Percentiles rank a stretch among this genome's conserved stretches.
phyloP scores from a whole-genome alignment of 2,329 filamentous ascomycete species.

The Magnaporthiopsis rhizophila region DNA sequence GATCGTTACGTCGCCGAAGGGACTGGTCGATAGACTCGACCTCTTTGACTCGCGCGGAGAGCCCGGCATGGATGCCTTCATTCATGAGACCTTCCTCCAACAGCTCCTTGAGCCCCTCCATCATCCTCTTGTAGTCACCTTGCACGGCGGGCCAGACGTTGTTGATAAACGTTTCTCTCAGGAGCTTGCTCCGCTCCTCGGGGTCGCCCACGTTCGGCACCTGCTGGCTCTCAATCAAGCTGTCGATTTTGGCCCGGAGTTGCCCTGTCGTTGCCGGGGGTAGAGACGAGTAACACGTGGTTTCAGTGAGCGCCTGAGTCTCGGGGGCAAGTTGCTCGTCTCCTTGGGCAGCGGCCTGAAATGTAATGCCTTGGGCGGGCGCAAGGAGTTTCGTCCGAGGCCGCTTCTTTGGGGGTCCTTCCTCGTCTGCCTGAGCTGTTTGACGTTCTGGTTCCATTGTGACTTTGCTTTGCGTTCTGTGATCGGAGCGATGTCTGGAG shows the following conservation, averaged over 20 bases:
- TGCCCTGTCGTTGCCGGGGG: not conserved
- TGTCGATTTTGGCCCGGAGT: constrained; percentile 1
- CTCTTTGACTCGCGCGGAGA: constrained; percentile 5
- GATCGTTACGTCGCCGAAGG: constrained; percentile 7
- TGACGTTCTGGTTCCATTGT: not conserved
- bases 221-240: not conserved
- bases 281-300: not conserved
- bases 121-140: constrained; percentile 8
- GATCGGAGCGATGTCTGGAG: not conserved
- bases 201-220: not conserved
- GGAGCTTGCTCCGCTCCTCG: constrained; percentile 3
- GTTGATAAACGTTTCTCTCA: constrained; percentile 2
- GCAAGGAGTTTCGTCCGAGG: not conserved
- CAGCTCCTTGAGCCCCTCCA: constrained; percentile 3
- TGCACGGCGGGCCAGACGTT: constrained; percentile 5
- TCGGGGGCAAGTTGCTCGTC: not conserved
- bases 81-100: constrained; percentile 2
- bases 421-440: not conserved
- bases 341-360: not conserved
- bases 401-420: not conserved
- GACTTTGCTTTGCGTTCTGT: not conserved
- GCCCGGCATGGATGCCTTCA: not conserved
- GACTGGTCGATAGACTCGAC: constrained; percentile 6
- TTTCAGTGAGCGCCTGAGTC: not conserved
- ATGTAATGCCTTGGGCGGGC: not conserved